Evolutionary conservation across 768 basidiomycete species (phyloP), one percentile per base, ranked within the genome.

Genomic region (Mycena crocata): DNA sequence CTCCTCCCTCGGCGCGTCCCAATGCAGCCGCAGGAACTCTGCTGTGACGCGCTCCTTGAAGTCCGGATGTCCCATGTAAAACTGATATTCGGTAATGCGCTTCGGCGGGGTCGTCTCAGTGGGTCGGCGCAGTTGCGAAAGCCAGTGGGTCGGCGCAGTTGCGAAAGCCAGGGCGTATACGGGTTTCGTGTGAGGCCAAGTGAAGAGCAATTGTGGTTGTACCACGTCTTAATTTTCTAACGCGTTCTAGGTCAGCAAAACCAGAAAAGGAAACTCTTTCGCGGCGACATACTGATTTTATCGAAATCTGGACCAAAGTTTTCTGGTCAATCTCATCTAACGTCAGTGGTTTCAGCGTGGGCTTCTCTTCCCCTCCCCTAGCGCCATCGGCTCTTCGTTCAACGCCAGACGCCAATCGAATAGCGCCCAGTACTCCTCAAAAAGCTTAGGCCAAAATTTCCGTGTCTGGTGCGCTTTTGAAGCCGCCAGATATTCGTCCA

Each of bases 201-300:
- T 0, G 7, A 5, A 1, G 0, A 23, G 4, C 56, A 23, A 3
- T 30, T 3, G 4, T 31, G 32, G 35, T 32, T 45, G 21, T 23
- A 57, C 56, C 56, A 57, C 2, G 9, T 0, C 8, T 46, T 45
- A 1, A 57, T 45, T 57, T 57, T 57, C 56, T 57, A 35, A 46
- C 31, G 48, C 57, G 35, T 17, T n/a, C n/a, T n/a, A n/a, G 5
- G 15, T 23, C 31, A 51, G 34, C 21, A 37, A 8, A n/a, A 21
- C n/a, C n/a, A n/a, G n/a, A 13, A 3, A 8, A 13, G 17, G 17
- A n/a, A 7, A 34, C 24, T 37, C 35, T 37, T 9, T 17, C 9
- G 9, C 17, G 35, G n/a, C n/a, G 17, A 37, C 35, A 37, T 37
- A 37, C 17, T 17, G 9, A 9, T 37, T 37, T 9, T 17, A 31